These are phyloP conservation scores for Poteriospumella lacustris DNA, from an alignment of 108 stramenopile genomes.

Conservation along the genomic window DNA sequence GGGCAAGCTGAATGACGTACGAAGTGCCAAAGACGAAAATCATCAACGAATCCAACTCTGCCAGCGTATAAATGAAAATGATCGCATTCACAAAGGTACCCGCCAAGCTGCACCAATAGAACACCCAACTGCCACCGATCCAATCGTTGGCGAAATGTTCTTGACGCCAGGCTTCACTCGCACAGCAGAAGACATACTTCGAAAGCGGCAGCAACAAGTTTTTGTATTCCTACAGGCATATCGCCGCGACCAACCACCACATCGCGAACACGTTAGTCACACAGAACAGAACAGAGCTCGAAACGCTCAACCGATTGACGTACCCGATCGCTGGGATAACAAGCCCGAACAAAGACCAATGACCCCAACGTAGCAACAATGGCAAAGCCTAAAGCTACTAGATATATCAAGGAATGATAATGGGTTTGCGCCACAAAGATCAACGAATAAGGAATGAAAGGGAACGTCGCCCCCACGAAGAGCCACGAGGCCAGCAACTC, in stretches of 20 bases:
- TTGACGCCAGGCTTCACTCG: background rate
- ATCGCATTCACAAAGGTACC: background rate
- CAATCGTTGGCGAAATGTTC: constrained; percentile 1
- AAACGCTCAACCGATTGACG: background rate
- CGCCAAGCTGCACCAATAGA: background rate
- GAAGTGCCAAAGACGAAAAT: background rate
- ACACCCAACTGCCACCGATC: background rate
- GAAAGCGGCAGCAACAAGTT: background rate
- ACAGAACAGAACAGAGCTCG: no score
- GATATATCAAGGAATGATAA: background rate
- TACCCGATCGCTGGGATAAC: constrained; percentile 2
- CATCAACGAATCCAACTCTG: background rate
- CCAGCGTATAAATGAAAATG: background rate
- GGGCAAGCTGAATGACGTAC: background rate
- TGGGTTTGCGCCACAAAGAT: background rate
- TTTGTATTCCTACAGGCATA: no score
- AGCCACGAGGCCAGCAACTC: constrained; percentile 23
- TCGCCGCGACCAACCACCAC: no score
- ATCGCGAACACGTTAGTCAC: no score
- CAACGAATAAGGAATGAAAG: background rate
- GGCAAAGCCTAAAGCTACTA: background rate
- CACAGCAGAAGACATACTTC: background rate
- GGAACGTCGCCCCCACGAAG: background rate
- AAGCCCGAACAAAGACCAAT: constrained; percentile 16
- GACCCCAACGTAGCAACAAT: background rate